Evolutionary conservation across 2,329 filamentous ascomycete genomes (phyloP), one percentile per base, ranked within the genome.

Genomic region (Sclerotiophoma versabilis): DNA sequence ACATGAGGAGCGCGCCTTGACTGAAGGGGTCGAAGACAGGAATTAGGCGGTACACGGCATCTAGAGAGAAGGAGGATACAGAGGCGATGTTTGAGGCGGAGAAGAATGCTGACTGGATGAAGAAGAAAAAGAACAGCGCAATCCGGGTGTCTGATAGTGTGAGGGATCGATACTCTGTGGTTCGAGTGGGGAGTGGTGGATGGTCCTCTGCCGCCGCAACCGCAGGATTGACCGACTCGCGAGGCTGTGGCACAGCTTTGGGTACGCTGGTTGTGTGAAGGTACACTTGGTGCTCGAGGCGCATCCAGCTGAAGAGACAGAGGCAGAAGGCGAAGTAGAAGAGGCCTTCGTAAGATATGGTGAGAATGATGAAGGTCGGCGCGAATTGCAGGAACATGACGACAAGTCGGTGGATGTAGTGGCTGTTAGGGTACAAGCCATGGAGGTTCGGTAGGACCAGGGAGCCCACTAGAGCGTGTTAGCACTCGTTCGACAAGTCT

Each of bases 31-130:
- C 91, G 75, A 99, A 99, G 57, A 99, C 80, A 4, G 95, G 95
- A 43, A 98, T 83, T 6, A 99, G 85, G 2, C 95, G 88, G 72
- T 82, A 85, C 6, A 99, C 95, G 66, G 90, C 93, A 54, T 98
- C 95, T 33, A 99, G 81, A 58, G 90, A 96, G 79, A 99, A 99
- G 1, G 92, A 91, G 14, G 93, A 96, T 49, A 99, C 79, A 0
- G 93, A 97, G 0, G 95, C 95, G 53, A 99, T 87, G 77, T 99
- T 99, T 60, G 95, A 95, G 0, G 93, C 98, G 77, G 88, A 91
- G 83, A 98, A 99, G 77, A 99, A 99, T 45, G 90, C 95, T 3
- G 93, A 93, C 76, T 99, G 95, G 5, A 99, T 83, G 32, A 99
- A 84, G 63, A 92, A 92, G 75, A 99, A 89, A 82, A 98, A 97